Conservation (phyloP, 1,139 yeast genomes). For the Suhomyces yuchorum region DNA sequence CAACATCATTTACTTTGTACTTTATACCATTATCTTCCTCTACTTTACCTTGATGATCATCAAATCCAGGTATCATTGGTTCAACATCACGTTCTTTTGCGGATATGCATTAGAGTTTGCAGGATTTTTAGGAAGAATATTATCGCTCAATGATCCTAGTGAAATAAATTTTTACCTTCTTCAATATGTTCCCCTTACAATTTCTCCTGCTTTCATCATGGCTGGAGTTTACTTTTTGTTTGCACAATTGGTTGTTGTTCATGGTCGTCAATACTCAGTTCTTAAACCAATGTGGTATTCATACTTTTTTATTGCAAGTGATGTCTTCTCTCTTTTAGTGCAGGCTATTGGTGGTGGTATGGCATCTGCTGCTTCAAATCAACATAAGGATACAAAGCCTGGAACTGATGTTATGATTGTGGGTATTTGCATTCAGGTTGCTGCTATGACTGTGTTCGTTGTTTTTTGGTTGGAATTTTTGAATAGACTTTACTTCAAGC, state of each 20-base stretch:
- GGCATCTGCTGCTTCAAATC: slow-evolving; percentile 57
- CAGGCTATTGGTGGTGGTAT: slow-evolving; percentile 88
- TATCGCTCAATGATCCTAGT: slow-evolving; percentile 45
- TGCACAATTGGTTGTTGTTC: slow-evolving; percentile 71
- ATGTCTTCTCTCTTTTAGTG: slow-evolving; percentile 65
- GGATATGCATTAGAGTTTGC: slow-evolving; percentile 66
- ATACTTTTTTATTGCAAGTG: slow-evolving; percentile 65
- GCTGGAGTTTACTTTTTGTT: slow-evolving; percentile 81
- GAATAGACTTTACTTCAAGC: slow-evolving; percentile 44
- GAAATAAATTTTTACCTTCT: slow-evolving; percentile 51
- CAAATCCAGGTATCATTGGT: slow-evolving; percentile 72
- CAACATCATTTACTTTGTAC: slow-evolving; percentile 33
- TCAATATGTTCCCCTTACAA: slow-evolving; percentile 70
- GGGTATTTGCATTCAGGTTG: slow-evolving; percentile 79
- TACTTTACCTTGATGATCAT: slow-evolving; percentile 27
- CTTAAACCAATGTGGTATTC: slow-evolving; percentile 78
- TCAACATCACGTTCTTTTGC: slow-evolving; percentile 58
- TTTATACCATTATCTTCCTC: slow-evolving; percentile 29
- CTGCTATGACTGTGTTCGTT: slow-evolving; percentile 68
- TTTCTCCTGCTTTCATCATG: slow-evolving; percentile 89
- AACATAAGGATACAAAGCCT: slow-evolving; percentile 34
- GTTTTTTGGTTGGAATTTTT: slow-evolving; percentile 57
- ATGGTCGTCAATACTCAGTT: slow-evolving; percentile 62
- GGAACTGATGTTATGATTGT: slow-evolving; percentile 83
- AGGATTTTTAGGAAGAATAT: slow-evolving; percentile 68